These are phyloP conservation scores for Antitrichia curtipendula DNA, from an alignment of 225 moss, liverwort and hornwort species.

Conservation along the genomic window DNA sequence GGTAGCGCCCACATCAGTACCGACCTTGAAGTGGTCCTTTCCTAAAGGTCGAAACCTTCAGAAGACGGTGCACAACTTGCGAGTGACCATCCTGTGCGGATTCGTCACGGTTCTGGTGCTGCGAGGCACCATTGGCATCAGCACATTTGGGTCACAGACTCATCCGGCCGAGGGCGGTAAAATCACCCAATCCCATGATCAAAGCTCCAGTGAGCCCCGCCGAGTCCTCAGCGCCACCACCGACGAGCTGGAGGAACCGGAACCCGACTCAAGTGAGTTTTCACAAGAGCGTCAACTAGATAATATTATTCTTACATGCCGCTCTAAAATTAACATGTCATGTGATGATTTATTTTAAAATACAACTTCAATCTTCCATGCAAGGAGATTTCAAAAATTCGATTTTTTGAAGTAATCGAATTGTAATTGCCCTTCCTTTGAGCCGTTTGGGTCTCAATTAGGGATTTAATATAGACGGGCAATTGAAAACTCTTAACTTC, in stretches of 20 bases:
- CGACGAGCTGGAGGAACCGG: neutral
- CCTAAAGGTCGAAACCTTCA: conserved; percentile 39
- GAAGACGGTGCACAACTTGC: conserved; percentile 38
- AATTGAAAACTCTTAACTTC: neutral
- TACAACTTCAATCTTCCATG: too few species aligned
- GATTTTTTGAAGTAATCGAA: neutral
- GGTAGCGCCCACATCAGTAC: neutral
- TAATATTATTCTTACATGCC: neutral
- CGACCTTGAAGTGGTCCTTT: conserved; percentile 2
- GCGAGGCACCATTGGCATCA: conserved; percentile 54
- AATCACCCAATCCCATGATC: neutral
- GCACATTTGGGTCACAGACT: conserved; percentile 15
- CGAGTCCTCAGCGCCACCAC: conserved; percentile 5
- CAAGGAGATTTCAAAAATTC: too few species aligned
- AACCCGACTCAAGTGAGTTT: neutral
- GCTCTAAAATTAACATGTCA: neutral
- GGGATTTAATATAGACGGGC: too few species aligned
- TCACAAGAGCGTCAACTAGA: too few species aligned
- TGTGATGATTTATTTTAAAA: neutral
- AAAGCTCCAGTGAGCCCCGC: neutral
- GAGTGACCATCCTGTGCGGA: conserved; percentile 52
- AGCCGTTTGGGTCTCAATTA: too few species aligned
- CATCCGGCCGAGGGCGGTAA: neutral
- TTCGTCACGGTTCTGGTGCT: conserved; percentile 63
- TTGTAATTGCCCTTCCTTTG: neutral